Evolutionary conservation across 179 eudicot species (phyloP).

Genomic region (Beta corolliflora): DNA sequence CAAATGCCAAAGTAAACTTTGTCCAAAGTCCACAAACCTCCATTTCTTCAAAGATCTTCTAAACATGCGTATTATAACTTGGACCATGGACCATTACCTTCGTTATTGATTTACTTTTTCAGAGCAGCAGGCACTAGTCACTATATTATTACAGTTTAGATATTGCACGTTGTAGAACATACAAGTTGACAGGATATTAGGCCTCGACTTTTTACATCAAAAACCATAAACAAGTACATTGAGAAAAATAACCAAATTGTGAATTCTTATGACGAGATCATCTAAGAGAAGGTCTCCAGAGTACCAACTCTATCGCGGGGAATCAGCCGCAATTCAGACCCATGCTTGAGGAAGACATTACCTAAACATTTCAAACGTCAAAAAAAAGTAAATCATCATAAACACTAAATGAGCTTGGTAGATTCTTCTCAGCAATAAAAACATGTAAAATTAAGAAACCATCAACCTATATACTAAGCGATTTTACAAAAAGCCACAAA

Average conservation of each 20-base stretch:
- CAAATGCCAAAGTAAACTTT: background rate
- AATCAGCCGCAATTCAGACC: slow-evolving; percentile 83
- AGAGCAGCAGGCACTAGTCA: too few species aligned
- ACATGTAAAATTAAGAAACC: background rate
- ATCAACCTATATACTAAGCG: background rate
- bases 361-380: slow-evolving; percentile 39
- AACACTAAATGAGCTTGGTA: background rate
- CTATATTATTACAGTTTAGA: background rate
- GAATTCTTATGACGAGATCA: slow-evolving; percentile 2
- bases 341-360: slow-evolving; percentile 88
- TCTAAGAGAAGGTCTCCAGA: slow-evolving; percentile 16
- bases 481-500: background rate
- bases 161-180: too few species aligned
- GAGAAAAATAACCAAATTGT: background rate
- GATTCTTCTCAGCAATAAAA: background rate
- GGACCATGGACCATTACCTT: too few species aligned
- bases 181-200: too few species aligned
- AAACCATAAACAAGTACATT: background rate
- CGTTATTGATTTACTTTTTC: too few species aligned
- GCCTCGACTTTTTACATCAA: background rate
- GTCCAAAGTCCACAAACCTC: background rate
- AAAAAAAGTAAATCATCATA: background rate
- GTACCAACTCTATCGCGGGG: slow-evolving; percentile 96
- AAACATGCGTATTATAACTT: too few species aligned
- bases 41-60: background rate